Percentiles rank a stretch among this genome's conserved stretches.
phyloP scores from a whole-genome alignment of 129 eudicot species.

The Chrysanthemum seticuspe region DNA sequence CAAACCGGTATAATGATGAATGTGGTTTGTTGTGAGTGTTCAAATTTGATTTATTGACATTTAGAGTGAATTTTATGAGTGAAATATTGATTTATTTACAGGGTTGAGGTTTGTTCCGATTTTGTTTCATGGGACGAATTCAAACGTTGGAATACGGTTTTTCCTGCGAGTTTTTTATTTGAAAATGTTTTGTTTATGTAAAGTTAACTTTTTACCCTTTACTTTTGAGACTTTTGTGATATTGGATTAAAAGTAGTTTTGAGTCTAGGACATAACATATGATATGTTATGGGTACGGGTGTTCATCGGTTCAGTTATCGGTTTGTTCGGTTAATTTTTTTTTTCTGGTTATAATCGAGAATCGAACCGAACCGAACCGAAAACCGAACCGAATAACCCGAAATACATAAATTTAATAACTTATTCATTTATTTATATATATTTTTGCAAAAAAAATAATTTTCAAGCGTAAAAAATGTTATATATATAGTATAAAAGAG shows the following conservation, averaged over 20 bases:
- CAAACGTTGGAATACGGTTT: constrained; percentile 32
- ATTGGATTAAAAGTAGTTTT: neutral
- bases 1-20: neutral
- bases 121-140: constrained; percentile 25
- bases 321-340: no score
- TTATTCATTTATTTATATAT: no score
- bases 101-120: constrained; percentile 26
- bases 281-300: no score
- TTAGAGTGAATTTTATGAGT: constrained; percentile 23
- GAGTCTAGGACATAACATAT: neutral
- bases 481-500: no score
- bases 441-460: no score
- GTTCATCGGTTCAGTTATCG: no score
- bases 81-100: constrained; percentile 11
- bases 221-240: neutral
- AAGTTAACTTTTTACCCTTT: neutral
- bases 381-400: no score
- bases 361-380: no score
- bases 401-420: no score
- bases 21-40: neutral
- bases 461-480: no score
- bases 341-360: no score
- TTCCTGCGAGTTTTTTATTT: constrained; percentile 13
- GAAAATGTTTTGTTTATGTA: constrained; percentile 5
- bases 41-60: neutral